Conservation (phyloP, 2,329 filamentous ascomycete genomes). For the Fusarium cicatricum region DNA sequence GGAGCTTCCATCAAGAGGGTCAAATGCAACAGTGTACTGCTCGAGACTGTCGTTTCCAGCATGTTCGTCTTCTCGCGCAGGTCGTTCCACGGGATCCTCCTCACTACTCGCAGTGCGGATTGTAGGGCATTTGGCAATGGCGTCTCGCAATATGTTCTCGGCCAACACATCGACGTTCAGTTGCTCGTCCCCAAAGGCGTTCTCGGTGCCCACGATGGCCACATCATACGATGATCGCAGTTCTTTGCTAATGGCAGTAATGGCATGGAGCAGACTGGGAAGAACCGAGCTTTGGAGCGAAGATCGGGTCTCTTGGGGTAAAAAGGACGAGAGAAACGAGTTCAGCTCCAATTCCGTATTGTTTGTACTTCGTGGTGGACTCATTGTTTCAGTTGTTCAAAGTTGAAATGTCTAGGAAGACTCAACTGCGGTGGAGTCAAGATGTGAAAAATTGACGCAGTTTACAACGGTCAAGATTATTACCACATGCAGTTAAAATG, state of each 20-base stretch:
- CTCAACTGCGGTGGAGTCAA: not conserved
- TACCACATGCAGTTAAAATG: not conserved
- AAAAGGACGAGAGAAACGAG: constrained; percentile 24
- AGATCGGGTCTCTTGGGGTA: constrained; percentile 36
- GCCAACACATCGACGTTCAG: constrained; percentile 65
- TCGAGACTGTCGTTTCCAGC: constrained; percentile 42
- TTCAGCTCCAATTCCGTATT: constrained; percentile 5
- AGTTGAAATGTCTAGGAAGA: not conserved
- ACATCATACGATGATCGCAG: constrained; percentile 57
- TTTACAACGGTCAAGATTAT: not conserved
- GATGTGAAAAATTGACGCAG: constrained; percentile 31
- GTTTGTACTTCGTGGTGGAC: constrained; percentile 3
- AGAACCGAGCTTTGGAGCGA: constrained; percentile 56
- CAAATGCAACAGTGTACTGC: constrained; percentile 67
- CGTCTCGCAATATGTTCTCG: constrained; percentile 57
- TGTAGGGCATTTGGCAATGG: constrained; percentile 53
- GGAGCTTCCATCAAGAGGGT: constrained; percentile 70
- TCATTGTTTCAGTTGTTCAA: constrained; percentile 13
- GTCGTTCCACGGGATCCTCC: constrained; percentile 64
- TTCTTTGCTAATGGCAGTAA: constrained; percentile 54
- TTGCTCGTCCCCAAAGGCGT: constrained; percentile 67
- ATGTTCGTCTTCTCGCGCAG: constrained; percentile 18
- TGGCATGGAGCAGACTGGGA: constrained; percentile 55
- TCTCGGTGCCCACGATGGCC: constrained; percentile 58
- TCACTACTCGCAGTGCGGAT: constrained; percentile 65